Evolutionary conservation across 179 eudicot species (phyloP).

Genomic region (Corrigiola litoralis): DNA sequence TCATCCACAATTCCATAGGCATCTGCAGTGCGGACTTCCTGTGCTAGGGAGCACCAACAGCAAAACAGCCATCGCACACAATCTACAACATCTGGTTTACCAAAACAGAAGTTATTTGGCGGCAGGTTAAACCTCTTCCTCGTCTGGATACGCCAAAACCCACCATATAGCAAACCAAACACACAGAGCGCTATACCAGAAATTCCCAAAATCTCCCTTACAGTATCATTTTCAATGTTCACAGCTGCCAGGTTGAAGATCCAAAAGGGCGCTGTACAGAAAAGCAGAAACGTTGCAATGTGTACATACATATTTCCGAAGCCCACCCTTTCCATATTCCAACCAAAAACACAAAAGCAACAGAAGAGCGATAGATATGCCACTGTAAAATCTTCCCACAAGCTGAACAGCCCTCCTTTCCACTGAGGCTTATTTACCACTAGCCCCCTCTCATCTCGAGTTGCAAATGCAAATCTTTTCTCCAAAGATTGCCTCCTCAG

Average conservation of each 20-base stretch:
- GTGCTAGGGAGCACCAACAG: conserved; percentile 53
- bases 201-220: conserved; percentile 56
- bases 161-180: conserved; percentile 88
- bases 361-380: conserved; percentile 68
- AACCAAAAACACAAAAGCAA: conserved; percentile 85
- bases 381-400: conserved; percentile 57
- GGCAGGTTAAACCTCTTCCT: conserved; percentile 72
- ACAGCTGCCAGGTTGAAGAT: conserved; percentile 83
- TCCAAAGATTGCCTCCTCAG: conserved; percentile 32
- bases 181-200: conserved; percentile 66
- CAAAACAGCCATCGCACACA: conserved; percentile 70
- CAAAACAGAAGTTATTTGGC: conserved; percentile 46
- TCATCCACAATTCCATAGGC: conserved; percentile 59
- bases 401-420: conserved; percentile 61
- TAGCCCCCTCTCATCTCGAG: conserved; percentile 37
- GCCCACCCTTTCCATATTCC: conserved; percentile 95
- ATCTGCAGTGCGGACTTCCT: conserved; percentile 71
- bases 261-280: conserved; percentile 86
- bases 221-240: conserved; percentile 56
- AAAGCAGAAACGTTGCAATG: conserved; percentile 74
- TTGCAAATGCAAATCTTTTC: conserved; percentile 50
- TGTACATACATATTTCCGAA: conserved; percentile 94
- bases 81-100: conserved; percentile 60
- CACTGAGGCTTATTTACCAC: conserved; percentile 43
- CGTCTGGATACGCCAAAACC: conserved; percentile 92